Conservation (phyloP, 306 rosid species). For the peach (Prunus persica) region Prunus_persica_NCBIv2 NC_034009.1:11781501-11782000, state of each 20-base stretch:
- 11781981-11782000: neutral
- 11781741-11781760: conserved; percentile 90
- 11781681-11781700: conserved; percentile 91
- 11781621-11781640: neutral
- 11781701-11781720: conserved; percentile 93
- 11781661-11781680: conserved; percentile 46
- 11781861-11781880: conserved; percentile 81
- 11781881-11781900: conserved; percentile 63
- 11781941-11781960: too few relatives aligned
- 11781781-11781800: conserved; percentile 65
- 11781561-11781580: too few relatives aligned
- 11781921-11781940: too few relatives aligned
- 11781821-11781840: conserved; percentile 77
- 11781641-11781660: neutral
- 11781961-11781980: neutral
- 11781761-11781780: conserved; percentile 61
- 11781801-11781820: conserved; percentile 83
- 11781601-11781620: too few relatives aligned
- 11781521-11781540: too few relatives aligned
- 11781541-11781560: too few relatives aligned
- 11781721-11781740: conserved; percentile 84
- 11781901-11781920: neutral
- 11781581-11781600: too few relatives aligned
- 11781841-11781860: conserved; percentile 62
- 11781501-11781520: neutral